Evolutionary conservation across 2,329 filamentous ascomycete species (phyloP).

Genomic region (Ceratocystis alfenasii): DNA sequence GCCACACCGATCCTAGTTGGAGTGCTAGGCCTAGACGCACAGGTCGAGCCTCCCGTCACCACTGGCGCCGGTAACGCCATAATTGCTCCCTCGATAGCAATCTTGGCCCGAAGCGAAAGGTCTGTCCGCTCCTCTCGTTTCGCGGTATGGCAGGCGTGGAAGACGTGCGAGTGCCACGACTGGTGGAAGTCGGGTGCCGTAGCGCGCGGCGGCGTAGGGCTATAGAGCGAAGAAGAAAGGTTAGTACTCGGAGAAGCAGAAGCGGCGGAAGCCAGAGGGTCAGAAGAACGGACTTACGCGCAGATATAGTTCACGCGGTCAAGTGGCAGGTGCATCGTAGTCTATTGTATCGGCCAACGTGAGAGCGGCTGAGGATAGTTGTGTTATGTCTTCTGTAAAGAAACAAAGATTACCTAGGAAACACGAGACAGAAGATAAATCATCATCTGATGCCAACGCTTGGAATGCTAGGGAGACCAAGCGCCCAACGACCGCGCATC

Average conservation of each 20-base stretch:
- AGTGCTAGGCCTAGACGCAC: not conserved
- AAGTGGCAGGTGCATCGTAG: not conserved
- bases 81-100: constrained; percentile 16
- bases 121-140: constrained; percentile 15
- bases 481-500: not conserved
- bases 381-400: not conserved
- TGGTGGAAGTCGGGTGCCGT: constrained; percentile 3
- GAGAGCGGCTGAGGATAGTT: not conserved
- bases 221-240: not conserved
- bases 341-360: not conserved
- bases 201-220: not conserved
- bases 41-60: not conserved
- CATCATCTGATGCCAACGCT: not conserved
- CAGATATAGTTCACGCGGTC: not conserved
- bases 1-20: not conserved
- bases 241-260: not conserved
- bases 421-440: not conserved
- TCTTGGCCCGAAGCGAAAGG: constrained; percentile 11
- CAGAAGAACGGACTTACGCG: not conserved
- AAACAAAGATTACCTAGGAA: not conserved
- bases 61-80: constrained; percentile 10
- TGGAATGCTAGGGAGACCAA: constrained; percentile 7
- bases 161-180: constrained; percentile 11
- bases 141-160: constrained; percentile 11
- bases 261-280: not conserved